Evolutionary conservation across 2,329 filamentous ascomycete genomes (phyloP).

Genomic region (Penicillium italicum): DNA sequence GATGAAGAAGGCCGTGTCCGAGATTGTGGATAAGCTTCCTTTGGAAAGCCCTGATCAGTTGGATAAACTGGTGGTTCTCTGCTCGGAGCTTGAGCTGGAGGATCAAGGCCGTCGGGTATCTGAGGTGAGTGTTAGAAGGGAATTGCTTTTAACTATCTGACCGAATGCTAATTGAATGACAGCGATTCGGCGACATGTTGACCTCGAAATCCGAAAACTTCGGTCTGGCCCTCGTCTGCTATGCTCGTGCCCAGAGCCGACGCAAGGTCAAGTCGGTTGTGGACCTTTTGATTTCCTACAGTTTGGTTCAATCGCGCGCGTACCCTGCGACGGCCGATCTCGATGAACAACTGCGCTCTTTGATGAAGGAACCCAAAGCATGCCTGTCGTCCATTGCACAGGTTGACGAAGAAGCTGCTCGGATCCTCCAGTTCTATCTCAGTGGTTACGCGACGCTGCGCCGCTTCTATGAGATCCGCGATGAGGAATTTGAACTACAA

Average conservation of each 20-base stretch:
- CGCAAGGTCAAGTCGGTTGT: conserved; percentile 80
- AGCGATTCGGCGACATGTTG: conserved; percentile 81
- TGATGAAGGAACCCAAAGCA: conserved; percentile 68
- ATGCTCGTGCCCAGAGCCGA: conserved; percentile 74
- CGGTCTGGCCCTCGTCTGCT: conserved; percentile 85
- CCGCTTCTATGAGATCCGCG: conserved; percentile 84
- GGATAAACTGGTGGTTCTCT: conserved; percentile 75
- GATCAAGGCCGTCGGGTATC: conserved; percentile 76
- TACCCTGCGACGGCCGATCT: conserved; percentile 70
- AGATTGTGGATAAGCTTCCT: conserved; percentile 69
- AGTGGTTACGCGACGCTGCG: conserved; percentile 90
- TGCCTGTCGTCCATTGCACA: conserved; percentile 69
- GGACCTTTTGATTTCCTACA: conserved; percentile 82
- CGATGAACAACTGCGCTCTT: conserved; percentile 65
- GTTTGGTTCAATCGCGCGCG: conserved; percentile 75
- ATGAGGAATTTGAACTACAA: conserved; percentile 53
- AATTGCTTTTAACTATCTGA: neutral
- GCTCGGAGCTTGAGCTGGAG: conserved; percentile 73
- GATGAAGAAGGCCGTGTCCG: conserved; percentile 69
- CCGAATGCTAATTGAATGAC: conserved; percentile 17
- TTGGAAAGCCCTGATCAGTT: conserved; percentile 68
- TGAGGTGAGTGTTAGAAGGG: conserved; percentile 58
- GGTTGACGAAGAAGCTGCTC: conserved; percentile 75
- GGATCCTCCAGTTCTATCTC: conserved; percentile 77
- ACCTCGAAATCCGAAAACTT: conserved; percentile 70